phyloP scores from a whole-genome alignment of 768 basidiomycete species.

The Rhizopogon vulgaris region DNA sequence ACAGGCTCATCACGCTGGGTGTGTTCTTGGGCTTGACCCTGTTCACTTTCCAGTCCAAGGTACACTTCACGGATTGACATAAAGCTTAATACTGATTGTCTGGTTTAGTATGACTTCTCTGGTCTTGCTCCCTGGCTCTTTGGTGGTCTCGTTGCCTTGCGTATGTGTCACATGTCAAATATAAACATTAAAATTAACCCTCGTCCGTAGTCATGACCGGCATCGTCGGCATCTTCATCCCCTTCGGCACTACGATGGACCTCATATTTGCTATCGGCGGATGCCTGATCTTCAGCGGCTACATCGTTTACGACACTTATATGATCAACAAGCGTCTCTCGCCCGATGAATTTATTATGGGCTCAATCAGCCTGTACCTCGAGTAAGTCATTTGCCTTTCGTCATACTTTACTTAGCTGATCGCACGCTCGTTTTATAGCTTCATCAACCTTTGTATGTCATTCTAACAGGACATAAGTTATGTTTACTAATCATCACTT shows the following conservation, averaged over 20 bases:
- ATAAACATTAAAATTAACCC: conserved; percentile 1
- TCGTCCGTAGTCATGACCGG: conserved; percentile 61
- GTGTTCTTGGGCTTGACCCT: conserved; percentile 91
- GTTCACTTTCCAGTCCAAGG: conserved; percentile 94
- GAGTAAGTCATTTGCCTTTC: conserved; percentile 49
- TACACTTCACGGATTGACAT: conserved; percentile 21
- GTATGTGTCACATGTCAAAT: conserved; percentile 33
- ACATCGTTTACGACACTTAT: conserved; percentile 88
- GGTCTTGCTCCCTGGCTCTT: conserved; percentile 91
- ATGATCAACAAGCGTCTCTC: conserved; percentile 82
- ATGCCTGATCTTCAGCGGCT: conserved; percentile 82
- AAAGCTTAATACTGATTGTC: background rate
- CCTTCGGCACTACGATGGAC: conserved; percentile 78
- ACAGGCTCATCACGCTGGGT: conserved; percentile 79
- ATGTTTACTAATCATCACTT: background rate
- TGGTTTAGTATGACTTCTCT: conserved; percentile 81
- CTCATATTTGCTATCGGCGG: conserved; percentile 74
- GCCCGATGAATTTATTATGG: conserved; percentile 92
- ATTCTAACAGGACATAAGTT: background rate
- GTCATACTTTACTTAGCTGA: conserved; percentile 10
- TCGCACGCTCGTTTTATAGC: conserved; percentile 30
- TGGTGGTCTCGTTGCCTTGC: conserved; percentile 71
- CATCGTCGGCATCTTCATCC: conserved; percentile 79
- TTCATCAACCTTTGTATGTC: conserved; percentile 83
- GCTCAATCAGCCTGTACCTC: conserved; percentile 87